These are phyloP conservation scores for Mycena olivaceomarginata DNA, from an alignment of 768 basidiomycete species.

Conservation along the genomic window DNA sequence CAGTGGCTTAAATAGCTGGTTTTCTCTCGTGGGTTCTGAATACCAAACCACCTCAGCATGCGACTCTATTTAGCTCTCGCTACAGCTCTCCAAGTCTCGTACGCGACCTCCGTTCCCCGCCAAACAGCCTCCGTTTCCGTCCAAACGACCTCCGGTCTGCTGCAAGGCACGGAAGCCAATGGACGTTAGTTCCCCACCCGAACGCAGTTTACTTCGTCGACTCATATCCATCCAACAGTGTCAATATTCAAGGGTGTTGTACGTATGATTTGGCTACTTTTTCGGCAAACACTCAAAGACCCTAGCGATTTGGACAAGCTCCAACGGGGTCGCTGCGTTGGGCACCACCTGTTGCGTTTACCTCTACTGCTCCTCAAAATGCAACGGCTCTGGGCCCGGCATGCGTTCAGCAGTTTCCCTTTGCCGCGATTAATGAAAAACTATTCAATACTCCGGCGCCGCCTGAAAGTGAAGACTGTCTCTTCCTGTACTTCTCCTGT, in stretches of 20 bases:
- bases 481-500: constrained; percentile 26
- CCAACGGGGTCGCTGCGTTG: constrained; percentile 29
- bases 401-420: constrained; percentile 37
- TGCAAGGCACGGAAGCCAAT: neutral
- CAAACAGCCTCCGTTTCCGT: neutral
- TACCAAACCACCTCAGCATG: neutral
- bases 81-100: neutral
- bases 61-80: constrained; percentile 3
- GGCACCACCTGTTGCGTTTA: constrained; percentile 35
- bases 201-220: neutral
- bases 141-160: neutral
- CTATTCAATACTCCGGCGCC: constrained; percentile 30
- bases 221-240: neutral
- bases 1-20: neutral
- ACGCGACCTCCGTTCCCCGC: neutral
- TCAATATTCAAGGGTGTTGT: constrained; percentile 30
- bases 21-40: neutral
- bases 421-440: constrained; percentile 19
- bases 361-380: constrained; percentile 20
- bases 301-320: constrained; percentile 36
- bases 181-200: neutral
- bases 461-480: constrained; percentile 36
- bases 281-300: neutral
- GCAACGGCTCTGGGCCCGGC: constrained; percentile 22
- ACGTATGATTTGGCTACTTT: neutral